phyloP scores from a whole-genome alignment of 164 flowering plant species.

The Chimonanthus salicifolius region DNA sequence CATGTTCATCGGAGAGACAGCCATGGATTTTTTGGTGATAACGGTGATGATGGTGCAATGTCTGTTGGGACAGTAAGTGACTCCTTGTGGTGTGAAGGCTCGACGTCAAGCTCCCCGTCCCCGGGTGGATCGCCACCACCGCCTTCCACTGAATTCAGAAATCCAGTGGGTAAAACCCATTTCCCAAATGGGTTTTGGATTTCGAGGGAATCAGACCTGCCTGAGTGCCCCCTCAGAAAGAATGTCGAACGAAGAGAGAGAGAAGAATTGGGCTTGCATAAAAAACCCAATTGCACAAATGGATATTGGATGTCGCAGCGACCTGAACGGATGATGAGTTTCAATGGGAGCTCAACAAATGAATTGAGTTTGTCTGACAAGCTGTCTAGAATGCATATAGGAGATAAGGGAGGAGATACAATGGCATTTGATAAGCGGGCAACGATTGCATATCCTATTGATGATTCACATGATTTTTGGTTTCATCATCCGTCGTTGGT shows the following conservation, averaged over 20 bases:
- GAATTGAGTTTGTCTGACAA: slow-evolving; percentile 25
- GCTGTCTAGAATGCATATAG: slow-evolving; percentile 29
- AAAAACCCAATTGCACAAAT: slow-evolving; percentile 15
- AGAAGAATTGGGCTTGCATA: slow-evolving; percentile 26
- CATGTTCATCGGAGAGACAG: slow-evolving; percentile 8
- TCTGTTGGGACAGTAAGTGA: slow-evolving; percentile 15
- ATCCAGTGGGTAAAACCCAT: slow-evolving; percentile 8
- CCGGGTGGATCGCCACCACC: slow-evolving; percentile 25
- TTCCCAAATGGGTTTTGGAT: slow-evolving; percentile 15
- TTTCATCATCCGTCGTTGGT: slow-evolving; percentile 6
- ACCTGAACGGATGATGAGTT: slow-evolving; percentile 15
- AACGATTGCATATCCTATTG: background rate
- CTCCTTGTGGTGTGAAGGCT: slow-evolving; percentile 27
- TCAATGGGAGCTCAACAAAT: slow-evolving; percentile 12
- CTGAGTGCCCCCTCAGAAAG: slow-evolving; percentile 14
- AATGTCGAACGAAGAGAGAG: slow-evolving; percentile 10
- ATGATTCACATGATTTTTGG: slow-evolving; percentile 17
- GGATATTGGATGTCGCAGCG: slow-evolving; percentile 16
- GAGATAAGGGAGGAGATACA: slow-evolving; percentile 16
- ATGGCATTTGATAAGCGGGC: slow-evolving; percentile 3
- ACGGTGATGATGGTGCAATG: slow-evolving; percentile 21
- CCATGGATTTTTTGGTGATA: slow-evolving; percentile 19
- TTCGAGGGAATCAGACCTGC: slow-evolving; percentile 13
- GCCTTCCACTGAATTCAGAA: slow-evolving; percentile 11
- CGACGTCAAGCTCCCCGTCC: slow-evolving; percentile 36